Conservation (phyloP, 192 early-diverging fungal species). For the Backusella parvicylindrica region DNA sequence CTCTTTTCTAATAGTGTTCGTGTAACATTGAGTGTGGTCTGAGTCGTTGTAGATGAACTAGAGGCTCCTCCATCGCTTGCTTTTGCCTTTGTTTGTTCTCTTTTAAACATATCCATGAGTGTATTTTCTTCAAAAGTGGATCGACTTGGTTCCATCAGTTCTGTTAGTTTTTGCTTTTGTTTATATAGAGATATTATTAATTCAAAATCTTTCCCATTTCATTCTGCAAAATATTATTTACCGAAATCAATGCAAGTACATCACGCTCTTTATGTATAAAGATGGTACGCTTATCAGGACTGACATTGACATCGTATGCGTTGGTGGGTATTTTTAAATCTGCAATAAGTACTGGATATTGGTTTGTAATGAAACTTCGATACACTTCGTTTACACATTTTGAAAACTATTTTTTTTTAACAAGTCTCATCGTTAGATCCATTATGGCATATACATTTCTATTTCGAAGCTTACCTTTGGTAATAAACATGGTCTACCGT, state of each 20-base stretch:
- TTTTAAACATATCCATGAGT: neutral
- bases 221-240: slow-evolving; percentile 11
- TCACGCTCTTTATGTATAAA: slow-evolving; percentile 75
- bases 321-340: slow-evolving; percentile 59
- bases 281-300: slow-evolving; percentile 92
- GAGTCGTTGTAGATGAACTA: neutral
- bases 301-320: slow-evolving; percentile 88
- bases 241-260: slow-evolving; percentile 49
- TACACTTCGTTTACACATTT: slow-evolving; percentile 84
- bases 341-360: slow-evolving; percentile 78
- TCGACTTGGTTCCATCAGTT: slow-evolving; percentile 56
- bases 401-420: slow-evolving; percentile 45
- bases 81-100: neutral
- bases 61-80: neutral
- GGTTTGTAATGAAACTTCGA: slow-evolving; percentile 57
- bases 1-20: neutral
- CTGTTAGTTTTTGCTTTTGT: slow-evolving; percentile 39
- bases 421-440: neutral
- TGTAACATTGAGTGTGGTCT: neutral
- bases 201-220: neutral
- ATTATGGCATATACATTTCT: neutral
- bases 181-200: neutral
- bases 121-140: slow-evolving; percentile 33
- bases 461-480: slow-evolving; percentile 58
- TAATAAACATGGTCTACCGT: slow-evolving; percentile 83